A percentile compares a stretch with the other conserved stretches of the same genome.
phyloP scores from a whole-genome alignment of 116 monocot species.

The Iris pallida region DNA sequence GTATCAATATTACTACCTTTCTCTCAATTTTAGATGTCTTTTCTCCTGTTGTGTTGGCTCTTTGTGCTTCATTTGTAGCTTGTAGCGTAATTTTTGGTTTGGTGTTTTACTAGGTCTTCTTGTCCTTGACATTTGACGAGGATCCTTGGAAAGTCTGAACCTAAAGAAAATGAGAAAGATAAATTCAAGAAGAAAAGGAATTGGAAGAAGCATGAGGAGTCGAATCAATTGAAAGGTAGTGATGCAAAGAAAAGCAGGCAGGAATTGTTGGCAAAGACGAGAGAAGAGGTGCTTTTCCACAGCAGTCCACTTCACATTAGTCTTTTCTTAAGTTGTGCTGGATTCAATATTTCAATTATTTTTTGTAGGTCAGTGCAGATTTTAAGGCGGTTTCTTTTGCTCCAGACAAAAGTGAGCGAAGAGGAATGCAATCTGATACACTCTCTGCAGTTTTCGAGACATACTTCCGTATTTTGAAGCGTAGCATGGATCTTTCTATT shows the following conservation, averaged over 20 bases:
- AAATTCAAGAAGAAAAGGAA: constrained; percentile 59
- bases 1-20: not conserved
- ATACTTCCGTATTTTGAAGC: constrained; percentile 87
- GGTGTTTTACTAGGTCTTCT: constrained; percentile 59
- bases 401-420: constrained; percentile 45
- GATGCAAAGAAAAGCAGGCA: constrained; percentile 54
- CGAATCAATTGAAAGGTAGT: constrained; percentile 28
- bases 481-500: constrained; percentile 35
- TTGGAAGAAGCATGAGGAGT: constrained; percentile 36
- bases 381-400: constrained; percentile 68
- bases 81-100: not conserved
- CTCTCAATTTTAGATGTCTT: no score
- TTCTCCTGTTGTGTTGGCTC: no score
- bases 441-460: constrained; percentile 85
- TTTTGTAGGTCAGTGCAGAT: constrained; percentile 71
- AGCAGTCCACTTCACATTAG: not conserved
- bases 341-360: constrained; percentile 9
- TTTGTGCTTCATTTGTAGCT: no score
- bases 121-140: constrained; percentile 85
- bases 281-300: constrained; percentile 66
- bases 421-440: constrained; percentile 74
- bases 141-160: constrained; percentile 57
- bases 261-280: constrained; percentile 62
- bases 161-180: constrained; percentile 28
- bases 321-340: not conserved